A percentile compares a stretch with the other conserved stretches of the same genome.
Conservation (phyloP, 257 asterid genomes). For the Anisodus acutangulus region DNA sequence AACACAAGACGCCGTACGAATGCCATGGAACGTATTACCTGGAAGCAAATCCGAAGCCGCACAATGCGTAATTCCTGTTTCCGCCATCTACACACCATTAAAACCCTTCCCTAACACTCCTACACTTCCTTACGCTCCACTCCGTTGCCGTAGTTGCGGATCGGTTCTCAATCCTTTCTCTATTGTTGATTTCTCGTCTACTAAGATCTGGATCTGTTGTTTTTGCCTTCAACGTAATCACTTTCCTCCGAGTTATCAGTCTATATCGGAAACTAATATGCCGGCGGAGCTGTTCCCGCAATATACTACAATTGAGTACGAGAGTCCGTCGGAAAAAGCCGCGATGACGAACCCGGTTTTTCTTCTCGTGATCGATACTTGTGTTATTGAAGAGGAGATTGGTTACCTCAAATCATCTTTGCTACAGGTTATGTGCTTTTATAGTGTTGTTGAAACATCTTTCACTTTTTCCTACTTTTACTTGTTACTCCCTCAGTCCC, state of each 20-base stretch:
- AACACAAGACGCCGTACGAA: slow-evolving; percentile 79
- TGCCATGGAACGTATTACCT: slow-evolving; percentile 99
- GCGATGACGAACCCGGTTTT: slow-evolving; percentile 52
- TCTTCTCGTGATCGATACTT: slow-evolving; percentile 84
- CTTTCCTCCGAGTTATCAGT: slow-evolving; percentile 88
- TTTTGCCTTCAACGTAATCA: slow-evolving; percentile 85
- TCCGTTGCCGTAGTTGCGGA: slow-evolving; percentile 94
- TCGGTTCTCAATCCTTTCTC: slow-evolving; percentile 90
- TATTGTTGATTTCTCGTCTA: slow-evolving; percentile 85
- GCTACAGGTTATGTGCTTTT: slow-evolving; percentile 59
- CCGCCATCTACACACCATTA: slow-evolving; percentile 88
- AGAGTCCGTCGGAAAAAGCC: slow-evolving; percentile 46
- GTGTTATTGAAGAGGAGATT: slow-evolving; percentile 92
- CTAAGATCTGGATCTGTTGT: slow-evolving; percentile 94
- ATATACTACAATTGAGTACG: slow-evolving; percentile 88
- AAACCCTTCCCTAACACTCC: slow-evolving; percentile 79
- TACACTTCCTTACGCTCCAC: slow-evolving; percentile 79
- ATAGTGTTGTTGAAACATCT: slow-evolving; percentile 3
- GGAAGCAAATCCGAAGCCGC: slow-evolving; percentile 92
- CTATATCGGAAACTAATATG: slow-evolving; percentile 74
- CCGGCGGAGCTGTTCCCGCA: slow-evolving; percentile 97
- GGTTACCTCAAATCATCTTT: slow-evolving; percentile 79
- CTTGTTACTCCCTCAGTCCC: neutral
- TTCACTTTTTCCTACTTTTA: neutral
- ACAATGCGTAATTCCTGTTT: slow-evolving; percentile 85